Conservation (phyloP, 1,284 basidiomycete species). For the Cryptococcus jaspeensis region DNA sequence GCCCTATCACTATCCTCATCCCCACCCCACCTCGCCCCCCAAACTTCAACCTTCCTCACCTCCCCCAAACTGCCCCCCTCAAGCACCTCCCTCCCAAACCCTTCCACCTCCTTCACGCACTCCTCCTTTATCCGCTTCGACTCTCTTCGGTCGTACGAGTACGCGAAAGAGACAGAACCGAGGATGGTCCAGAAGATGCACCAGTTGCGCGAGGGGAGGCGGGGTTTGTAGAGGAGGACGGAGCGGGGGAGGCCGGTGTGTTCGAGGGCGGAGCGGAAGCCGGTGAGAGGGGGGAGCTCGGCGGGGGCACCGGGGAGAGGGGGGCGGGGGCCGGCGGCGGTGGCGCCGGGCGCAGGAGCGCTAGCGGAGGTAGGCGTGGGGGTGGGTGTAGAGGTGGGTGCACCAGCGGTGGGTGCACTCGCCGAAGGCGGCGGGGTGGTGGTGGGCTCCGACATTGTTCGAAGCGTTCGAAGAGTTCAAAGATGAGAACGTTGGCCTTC, state of each 20-base stretch:
- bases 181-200: slow-evolving; percentile 76
- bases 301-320: slow-evolving; percentile 6
- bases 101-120: slow-evolving; percentile 76
- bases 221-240: slow-evolving; percentile 53
- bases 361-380: slow-evolving; percentile 8
- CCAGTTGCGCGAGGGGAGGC: slow-evolving; percentile 86
- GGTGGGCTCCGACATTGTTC: slow-evolving; percentile 5
- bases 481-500: too few relatives aligned
- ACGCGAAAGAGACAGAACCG: slow-evolving; percentile 67
- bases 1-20: slow-evolving; percentile 90
- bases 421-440: slow-evolving; percentile 7
- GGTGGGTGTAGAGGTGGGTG: slow-evolving; percentile 1
- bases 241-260: slow-evolving; percentile 54
- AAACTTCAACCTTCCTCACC: slow-evolving; percentile 80
- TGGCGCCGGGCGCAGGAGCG: background rate
- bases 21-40: slow-evolving; percentile 85
- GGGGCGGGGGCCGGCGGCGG: background rate
- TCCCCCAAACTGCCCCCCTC: slow-evolving; percentile 60
- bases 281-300: slow-evolving; percentile 20
- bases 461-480: too few relatives aligned
- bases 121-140: slow-evolving; percentile 72
- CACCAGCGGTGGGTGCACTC: background rate
- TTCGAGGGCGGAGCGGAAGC: slow-evolving; percentile 48
- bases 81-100: slow-evolving; percentile 68
- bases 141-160: slow-evolving; percentile 79